These are phyloP conservation scores for Laguncularia racemosa DNA, from an alignment of 345 rosid species.

Conservation along the genomic window DNA sequence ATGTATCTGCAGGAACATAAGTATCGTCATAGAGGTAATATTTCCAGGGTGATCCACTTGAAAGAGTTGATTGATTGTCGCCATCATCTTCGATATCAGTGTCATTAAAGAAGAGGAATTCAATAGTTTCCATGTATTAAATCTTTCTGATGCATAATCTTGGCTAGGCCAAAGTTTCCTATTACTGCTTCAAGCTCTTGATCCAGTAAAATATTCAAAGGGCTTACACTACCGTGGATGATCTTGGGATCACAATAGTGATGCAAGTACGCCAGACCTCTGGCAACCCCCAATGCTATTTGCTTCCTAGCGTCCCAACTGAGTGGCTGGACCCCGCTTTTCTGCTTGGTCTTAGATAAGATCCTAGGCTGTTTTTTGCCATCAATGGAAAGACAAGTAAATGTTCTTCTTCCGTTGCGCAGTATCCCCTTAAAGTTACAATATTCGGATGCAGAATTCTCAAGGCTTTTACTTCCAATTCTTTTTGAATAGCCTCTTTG, in stretches of 20 bases:
- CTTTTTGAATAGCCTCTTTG: not conserved
- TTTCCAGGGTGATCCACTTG: too few species aligned
- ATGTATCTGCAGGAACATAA: too few species aligned
- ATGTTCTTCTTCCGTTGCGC: not conserved
- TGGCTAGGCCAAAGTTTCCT: too few species aligned
- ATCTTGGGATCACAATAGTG: not conserved
- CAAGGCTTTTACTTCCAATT: constrained; percentile 1
- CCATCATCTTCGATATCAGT: too few species aligned
- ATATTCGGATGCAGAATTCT: constrained; percentile 3
- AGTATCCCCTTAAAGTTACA: constrained; percentile 3
- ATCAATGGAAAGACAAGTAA: constrained; percentile 8
- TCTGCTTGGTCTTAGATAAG: not conserved
- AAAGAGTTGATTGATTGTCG: too few species aligned
- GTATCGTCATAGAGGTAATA: too few species aligned
- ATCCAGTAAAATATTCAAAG: not conserved
- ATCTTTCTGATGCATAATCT: too few species aligned
- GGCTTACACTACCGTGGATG: not conserved
- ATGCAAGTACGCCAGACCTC: not conserved
- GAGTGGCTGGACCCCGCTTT: not conserved
- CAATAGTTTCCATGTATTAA: too few species aligned
- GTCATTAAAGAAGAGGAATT: too few species aligned
- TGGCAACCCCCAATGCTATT: not conserved
- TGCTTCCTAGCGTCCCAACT: not conserved
- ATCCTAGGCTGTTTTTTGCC: not conserved
- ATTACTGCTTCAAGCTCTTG: not conserved